Evolutionary conservation across 345 rosid species (phyloP).

Genomic region (Melaleuca quinquenervia): DNA sequence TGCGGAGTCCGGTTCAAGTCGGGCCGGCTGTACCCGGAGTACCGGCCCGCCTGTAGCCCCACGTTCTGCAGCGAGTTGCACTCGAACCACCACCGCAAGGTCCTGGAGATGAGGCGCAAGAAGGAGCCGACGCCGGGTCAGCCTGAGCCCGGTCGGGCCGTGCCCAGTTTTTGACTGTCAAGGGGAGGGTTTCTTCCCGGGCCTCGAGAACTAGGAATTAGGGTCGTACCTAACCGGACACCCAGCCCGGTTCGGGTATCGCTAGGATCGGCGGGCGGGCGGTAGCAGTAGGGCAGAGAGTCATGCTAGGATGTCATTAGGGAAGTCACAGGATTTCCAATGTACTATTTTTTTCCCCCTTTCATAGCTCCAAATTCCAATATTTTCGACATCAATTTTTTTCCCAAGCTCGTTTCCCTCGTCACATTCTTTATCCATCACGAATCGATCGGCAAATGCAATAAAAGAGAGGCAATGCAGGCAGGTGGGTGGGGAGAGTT

Average conservation of each 20-base stretch:
- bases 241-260: background rate
- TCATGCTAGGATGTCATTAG: background rate
- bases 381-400: background rate
- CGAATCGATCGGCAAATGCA: background rate
- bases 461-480: background rate
- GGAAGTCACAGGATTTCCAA: background rate
- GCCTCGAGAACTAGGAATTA: background rate
- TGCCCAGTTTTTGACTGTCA: background rate
- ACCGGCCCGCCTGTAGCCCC: conserved; percentile 91
- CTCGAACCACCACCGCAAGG: conserved; percentile 85
- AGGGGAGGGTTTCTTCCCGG: background rate
- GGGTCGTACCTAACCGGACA: background rate
- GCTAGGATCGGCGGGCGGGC: background rate
- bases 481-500: background rate
- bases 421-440: background rate
- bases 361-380: background rate
- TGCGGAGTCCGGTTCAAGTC: conserved; percentile 95
- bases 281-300: background rate
- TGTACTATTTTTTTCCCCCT: background rate
- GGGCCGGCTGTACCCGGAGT: conserved; percentile 81
- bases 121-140: conserved; percentile 13
- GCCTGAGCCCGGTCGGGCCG: conserved; percentile 17
- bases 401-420: background rate
- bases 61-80: conserved; percentile 62
- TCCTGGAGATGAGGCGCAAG: conserved; percentile 67